Evolutionary conservation across 176 grass and related monocot genomes (phyloP), one percentile per base, ranked within the genome.

Genomic region (Saccharum spontaneum): DNA sequence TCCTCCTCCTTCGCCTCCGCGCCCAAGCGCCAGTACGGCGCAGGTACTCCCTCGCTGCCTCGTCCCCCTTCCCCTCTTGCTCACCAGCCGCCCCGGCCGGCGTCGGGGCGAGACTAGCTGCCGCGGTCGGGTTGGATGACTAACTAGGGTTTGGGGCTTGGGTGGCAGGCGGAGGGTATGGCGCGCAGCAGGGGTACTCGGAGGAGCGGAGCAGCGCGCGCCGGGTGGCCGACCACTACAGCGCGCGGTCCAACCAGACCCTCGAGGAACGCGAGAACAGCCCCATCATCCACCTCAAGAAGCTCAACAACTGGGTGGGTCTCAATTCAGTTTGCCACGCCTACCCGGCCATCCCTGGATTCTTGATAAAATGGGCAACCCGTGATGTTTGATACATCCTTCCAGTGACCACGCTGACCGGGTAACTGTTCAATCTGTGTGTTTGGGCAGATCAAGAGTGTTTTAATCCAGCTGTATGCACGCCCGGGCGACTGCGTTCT

Each of bases 221-320:
- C 65, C 89, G 70, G 20, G 96, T 98, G 73, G 96, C 93, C 68
- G 96, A 98, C 48, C 96, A 98, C 78, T 98, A 98, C 85, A 98
- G 96, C 78, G 89, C 96, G 37, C 87, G 97, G 54, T 96, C 93
- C 67, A 99, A 99, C 79, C 97, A 99, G 90, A 96, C 97, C 28
- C 93, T 99, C 62, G 97, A 99, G 90, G 90, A 99, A 82, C 89
- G 97, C n/a, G 97, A 96, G 87, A 94, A 92, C 54, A 99, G 93
- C 69, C 97, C 97, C 57, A 99, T 99, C 83, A 99, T 99, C 83
- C 97, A 96, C 87, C 89, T 99, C 83, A 99, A 99, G 78, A 99
- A 99, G 86, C 90, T 98, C 24, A 98, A 98, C 67, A 98, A 98
- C 85, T 98, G 96, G 96, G 97, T 96, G 86, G 34, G 79, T 82